A percentile compares a stretch with the other conserved stretches of the same genome.
These are phyloP conservation scores for Venturia aucupariae DNA, from an alignment of 2,329 filamentous ascomycete species.

Conservation along the genomic window DNA sequence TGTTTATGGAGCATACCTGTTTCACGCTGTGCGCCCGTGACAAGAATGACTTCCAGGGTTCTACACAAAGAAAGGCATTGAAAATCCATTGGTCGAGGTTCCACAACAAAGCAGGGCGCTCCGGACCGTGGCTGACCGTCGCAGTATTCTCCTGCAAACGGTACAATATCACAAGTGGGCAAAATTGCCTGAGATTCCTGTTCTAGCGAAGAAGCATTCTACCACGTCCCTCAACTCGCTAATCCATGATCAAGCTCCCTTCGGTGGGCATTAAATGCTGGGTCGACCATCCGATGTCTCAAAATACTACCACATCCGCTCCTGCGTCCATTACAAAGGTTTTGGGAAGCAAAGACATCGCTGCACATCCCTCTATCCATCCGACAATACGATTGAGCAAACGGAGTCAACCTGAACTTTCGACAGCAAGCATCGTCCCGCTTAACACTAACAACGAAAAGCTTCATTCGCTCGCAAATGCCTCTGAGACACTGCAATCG, in stretches of 20 bases:
- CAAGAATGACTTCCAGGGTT: slow-evolving; percentile 2
- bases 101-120: slow-evolving; percentile 1
- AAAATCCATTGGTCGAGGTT: not conserved
- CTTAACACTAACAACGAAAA: not conserved
- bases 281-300: slow-evolving; percentile 1
- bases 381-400: not conserved
- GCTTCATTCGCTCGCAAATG: slow-evolving; percentile 6
- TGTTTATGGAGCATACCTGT: not conserved
- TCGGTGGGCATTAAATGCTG: not conserved
- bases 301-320: not conserved
- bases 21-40: slow-evolving; percentile 1
- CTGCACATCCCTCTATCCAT: slow-evolving; percentile 1
- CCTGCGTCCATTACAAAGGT: not conserved
- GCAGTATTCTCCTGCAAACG: slow-evolving; percentile 1
- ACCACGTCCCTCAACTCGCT: not conserved
- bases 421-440: slow-evolving; percentile 2
- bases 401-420: not conserved
- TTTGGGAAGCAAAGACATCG: slow-evolving; percentile 11
- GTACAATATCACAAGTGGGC: not conserved
- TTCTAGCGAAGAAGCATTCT: slow-evolving; percentile 3
- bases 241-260: not conserved
- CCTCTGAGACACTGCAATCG: not conserved
- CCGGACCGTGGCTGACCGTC: not conserved
- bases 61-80: not conserved
- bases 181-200: slow-evolving; percentile 2